phyloP scores from a whole-genome alignment of 768 basidiomycete genomes.

The Tylopilus felleus region DNA sequence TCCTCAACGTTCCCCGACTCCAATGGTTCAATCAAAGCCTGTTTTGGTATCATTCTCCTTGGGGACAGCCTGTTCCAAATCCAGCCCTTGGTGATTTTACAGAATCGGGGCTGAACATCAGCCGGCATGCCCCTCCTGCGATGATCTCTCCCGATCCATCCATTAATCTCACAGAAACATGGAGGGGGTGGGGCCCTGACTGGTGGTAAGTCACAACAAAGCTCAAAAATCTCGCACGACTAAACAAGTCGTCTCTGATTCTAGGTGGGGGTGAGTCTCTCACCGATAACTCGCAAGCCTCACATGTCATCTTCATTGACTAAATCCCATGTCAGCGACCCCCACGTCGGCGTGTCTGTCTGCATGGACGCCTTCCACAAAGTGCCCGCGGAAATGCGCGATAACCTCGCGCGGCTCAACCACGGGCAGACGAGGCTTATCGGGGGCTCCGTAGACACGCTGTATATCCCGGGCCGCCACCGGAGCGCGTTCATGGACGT shows the following conservation, averaged over 20 bases:
- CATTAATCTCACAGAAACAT: slow-evolving; percentile 36
- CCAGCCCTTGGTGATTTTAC: slow-evolving; percentile 25
- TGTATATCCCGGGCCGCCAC: slow-evolving; percentile 46
- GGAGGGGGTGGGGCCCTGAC: slow-evolving; percentile 39
- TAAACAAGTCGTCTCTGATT: slow-evolving; percentile 4
- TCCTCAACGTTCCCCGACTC: slow-evolving; percentile 48
- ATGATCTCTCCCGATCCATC: slow-evolving; percentile 41
- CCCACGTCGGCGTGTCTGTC: slow-evolving; percentile 41
- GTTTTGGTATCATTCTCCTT: slow-evolving; percentile 52
- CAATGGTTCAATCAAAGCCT: slow-evolving; percentile 42
- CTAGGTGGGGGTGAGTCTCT: slow-evolving; percentile 41
- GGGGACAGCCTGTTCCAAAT: slow-evolving; percentile 42
- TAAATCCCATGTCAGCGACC: slow-evolving; percentile 29
- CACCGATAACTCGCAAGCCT: background rate
- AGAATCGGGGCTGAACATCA: slow-evolving; percentile 16
- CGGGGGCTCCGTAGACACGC: slow-evolving; percentile 47
- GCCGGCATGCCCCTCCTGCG: slow-evolving; percentile 38
- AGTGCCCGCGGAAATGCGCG: slow-evolving; percentile 36
- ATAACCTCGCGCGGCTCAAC: slow-evolving; percentile 35
- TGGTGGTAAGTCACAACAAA: slow-evolving; percentile 39
- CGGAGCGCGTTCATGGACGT: slow-evolving; percentile 39
- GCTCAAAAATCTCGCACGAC: background rate
- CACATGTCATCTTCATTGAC: background rate
- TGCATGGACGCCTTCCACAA: slow-evolving; percentile 42
- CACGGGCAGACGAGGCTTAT: slow-evolving; percentile 37